These are phyloP conservation scores for Globisporangium mamillatum DNA, from an alignment of 352 stramenopile species.

Conservation along the genomic window DNA sequence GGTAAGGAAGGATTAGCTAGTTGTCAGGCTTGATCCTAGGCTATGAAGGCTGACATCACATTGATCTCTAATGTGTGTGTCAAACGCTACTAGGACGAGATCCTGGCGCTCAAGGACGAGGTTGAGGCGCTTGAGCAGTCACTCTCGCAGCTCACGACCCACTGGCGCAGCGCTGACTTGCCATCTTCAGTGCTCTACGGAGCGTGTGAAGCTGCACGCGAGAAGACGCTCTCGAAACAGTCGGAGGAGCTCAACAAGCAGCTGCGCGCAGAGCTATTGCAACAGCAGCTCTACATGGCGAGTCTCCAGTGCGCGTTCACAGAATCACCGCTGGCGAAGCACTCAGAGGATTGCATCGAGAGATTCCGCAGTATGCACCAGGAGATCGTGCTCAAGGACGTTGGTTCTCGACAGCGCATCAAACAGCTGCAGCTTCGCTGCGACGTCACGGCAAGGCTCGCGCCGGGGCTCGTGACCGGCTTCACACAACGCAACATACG, in stretches of 20 bases:
- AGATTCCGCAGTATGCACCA: background rate
- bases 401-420: background rate
- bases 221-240: background rate
- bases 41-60: no score
- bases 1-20: no score
- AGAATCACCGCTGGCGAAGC: background rate
- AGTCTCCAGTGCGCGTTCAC: background rate
- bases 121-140: background rate
- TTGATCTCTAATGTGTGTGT: no score
- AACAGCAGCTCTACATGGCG: constrained; percentile 2
- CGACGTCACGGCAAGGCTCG: background rate
- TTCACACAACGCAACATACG: background rate
- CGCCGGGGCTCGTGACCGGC: background rate
- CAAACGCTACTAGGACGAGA: background rate
- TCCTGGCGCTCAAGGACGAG: background rate
- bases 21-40: no score
- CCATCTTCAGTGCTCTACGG: background rate
- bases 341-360: background rate
- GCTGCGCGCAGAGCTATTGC: background rate
- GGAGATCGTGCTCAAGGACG: constrained; percentile 1
- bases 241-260: background rate
- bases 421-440: background rate
- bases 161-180: background rate
- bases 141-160: background rate
- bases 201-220: background rate